These are phyloP conservation scores for Neopestalotiopsis rosae DNA, from an alignment of 2,329 filamentous ascomycete species.

Conservation along the genomic window DNA sequence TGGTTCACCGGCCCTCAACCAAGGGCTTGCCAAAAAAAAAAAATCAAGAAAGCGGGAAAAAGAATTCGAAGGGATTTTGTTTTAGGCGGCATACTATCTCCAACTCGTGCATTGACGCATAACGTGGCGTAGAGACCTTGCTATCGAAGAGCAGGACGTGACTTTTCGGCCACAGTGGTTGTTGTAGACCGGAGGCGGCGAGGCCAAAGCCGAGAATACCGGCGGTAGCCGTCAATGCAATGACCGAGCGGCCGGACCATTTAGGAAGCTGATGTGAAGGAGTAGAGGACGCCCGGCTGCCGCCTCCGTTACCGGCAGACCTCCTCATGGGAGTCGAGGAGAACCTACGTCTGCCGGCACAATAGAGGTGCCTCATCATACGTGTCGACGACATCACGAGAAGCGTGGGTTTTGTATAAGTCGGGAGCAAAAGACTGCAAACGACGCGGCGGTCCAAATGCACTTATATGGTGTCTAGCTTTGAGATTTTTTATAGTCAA, in stretches of 20 bases:
- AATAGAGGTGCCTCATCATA: slow-evolving; percentile 25
- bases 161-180: slow-evolving; percentile 23
- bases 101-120: slow-evolving; percentile 56
- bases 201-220: slow-evolving; percentile 37
- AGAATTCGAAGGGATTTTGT: not conserved
- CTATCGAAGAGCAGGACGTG: slow-evolving; percentile 34
- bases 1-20: not conserved
- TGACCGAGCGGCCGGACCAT: slow-evolving; percentile 37
- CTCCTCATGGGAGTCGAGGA: slow-evolving; percentile 23
- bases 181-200: slow-evolving; percentile 30
- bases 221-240: slow-evolving; percentile 34
- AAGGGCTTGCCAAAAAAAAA: too few relatives aligned
- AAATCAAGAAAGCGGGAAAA: not conserved
- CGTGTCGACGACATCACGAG: slow-evolving; percentile 28
- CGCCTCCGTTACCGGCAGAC: slow-evolving; percentile 22
- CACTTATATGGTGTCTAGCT: not conserved
- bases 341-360: slow-evolving; percentile 26
- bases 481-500: not conserved
- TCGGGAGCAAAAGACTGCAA: not conserved
- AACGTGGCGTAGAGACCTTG: slow-evolving; percentile 38
- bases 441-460: not conserved
- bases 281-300: slow-evolving; percentile 22
- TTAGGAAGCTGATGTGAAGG: slow-evolving; percentile 23
- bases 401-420: not conserved
- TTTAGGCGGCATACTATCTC: slow-evolving; percentile 46